Conservation (phyloP, 331 rosid species). For the Prunus yedoensis region DNA sequence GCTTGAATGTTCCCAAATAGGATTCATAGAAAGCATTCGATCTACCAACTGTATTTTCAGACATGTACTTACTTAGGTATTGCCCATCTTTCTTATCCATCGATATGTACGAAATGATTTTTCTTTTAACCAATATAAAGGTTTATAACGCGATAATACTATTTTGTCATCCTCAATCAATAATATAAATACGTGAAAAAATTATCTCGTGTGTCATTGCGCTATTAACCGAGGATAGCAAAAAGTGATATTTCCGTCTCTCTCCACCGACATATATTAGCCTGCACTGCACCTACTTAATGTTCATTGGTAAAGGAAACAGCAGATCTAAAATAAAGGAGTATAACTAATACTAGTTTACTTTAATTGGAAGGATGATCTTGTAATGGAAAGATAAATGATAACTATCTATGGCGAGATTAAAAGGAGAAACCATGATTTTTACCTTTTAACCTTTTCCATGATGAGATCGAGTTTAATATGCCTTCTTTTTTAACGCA, state of each 20-base stretch:
- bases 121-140: too few relatives aligned
- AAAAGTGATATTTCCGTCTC: too few relatives aligned
- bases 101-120: too few relatives aligned
- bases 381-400: background rate
- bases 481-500: background rate
- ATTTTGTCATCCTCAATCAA: too few relatives aligned
- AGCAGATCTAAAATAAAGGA: background rate
- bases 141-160: too few relatives aligned
- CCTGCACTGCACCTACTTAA: background rate
- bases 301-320: background rate
- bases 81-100: background rate
- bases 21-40: background rate
- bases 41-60: background rate
- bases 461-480: background rate
- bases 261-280: too few relatives aligned
- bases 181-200: too few relatives aligned
- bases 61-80: background rate
- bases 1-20: background rate
- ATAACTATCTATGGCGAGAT: background rate
- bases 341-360: too few relatives aligned
- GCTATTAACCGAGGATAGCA: rapidly evolving
- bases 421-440: background rate
- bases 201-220: rapidly evolving
- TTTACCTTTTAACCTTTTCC: constrained; percentile 5
- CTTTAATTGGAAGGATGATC: constrained; percentile 1